Evolutionary conservation across 2,329 filamentous ascomycete species (phyloP).

Genomic region (Venturia nashicola): DNA sequence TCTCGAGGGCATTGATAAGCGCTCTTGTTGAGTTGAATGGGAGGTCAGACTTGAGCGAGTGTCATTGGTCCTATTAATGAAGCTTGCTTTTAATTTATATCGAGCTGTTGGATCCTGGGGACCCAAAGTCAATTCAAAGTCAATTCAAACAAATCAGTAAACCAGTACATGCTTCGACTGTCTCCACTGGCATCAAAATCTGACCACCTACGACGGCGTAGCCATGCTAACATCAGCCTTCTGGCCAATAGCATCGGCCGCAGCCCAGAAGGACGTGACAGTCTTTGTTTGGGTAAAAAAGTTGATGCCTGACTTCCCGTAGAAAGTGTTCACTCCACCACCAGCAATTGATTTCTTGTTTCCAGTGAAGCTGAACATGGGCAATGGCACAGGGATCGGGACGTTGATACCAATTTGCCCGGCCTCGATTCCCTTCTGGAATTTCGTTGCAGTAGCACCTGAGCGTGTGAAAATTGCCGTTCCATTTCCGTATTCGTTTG

Average conservation of each 20-base stretch:
- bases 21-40: no score
- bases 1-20: no score
- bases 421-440: conserved; percentile 71
- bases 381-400: conserved; percentile 55
- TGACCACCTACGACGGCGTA: conserved; percentile 33
- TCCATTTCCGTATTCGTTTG: conserved; percentile 78
- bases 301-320: conserved; percentile 80
- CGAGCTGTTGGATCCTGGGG: no score
- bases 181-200: not conserved
- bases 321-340: conserved; percentile 86
- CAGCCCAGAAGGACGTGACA: conserved; percentile 83
- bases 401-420: conserved; percentile 82
- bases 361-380: conserved; percentile 53
- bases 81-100: no score
- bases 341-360: conserved; percentile 84
- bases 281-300: conserved; percentile 87
- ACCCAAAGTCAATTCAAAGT: no score
- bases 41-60: no score
- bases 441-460: conserved; percentile 63
- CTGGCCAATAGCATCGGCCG: conserved; percentile 69
- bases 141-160: no score
- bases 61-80: no score
- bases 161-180: not conserved
- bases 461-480: conserved; percentile 74
- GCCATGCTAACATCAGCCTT: conserved; percentile 90